phyloP scores from a whole-genome alignment of 1,284 basidiomycete genomes.

The Tilletiaria anomala region DNA sequence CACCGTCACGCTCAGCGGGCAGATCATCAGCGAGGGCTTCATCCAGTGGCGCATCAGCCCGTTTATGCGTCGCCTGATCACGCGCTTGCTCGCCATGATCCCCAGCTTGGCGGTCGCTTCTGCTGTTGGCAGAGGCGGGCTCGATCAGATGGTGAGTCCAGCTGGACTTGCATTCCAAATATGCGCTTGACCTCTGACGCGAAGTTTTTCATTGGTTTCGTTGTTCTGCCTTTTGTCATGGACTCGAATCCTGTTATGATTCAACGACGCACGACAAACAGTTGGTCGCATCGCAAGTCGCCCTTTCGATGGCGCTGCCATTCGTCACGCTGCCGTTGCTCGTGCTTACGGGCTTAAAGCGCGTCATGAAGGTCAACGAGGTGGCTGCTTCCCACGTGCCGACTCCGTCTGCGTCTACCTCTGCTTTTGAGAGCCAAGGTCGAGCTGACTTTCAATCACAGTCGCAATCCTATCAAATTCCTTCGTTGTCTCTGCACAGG shows the following conservation, averaged over 20 bases:
- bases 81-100: conserved; percentile 69
- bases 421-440: too few relatives aligned
- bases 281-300: conserved; percentile 75
- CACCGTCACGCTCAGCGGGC: conserved; percentile 78
- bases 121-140: conserved; percentile 57
- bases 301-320: conserved; percentile 72
- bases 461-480: too few relatives aligned
- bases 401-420: conserved; percentile 6
- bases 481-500: too few relatives aligned
- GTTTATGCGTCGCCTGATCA: conserved; percentile 62
- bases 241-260: too few relatives aligned
- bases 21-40: conserved; percentile 87
- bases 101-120: conserved; percentile 69
- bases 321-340: conserved; percentile 41
- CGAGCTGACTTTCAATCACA: too few relatives aligned
- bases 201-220: neutral
- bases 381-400: conserved; percentile 5
- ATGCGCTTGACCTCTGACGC: neutral
- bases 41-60: conserved; percentile 76
- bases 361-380: conserved; percentile 15
- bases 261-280: too few relatives aligned
- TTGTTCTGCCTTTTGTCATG: too few relatives aligned
- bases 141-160: conserved; percentile 50
- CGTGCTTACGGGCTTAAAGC: conserved; percentile 19
- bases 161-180: neutral